Conservation (phyloP, 352 stramenopile genomes). For the Phytophthora hibernalis region DNA sequence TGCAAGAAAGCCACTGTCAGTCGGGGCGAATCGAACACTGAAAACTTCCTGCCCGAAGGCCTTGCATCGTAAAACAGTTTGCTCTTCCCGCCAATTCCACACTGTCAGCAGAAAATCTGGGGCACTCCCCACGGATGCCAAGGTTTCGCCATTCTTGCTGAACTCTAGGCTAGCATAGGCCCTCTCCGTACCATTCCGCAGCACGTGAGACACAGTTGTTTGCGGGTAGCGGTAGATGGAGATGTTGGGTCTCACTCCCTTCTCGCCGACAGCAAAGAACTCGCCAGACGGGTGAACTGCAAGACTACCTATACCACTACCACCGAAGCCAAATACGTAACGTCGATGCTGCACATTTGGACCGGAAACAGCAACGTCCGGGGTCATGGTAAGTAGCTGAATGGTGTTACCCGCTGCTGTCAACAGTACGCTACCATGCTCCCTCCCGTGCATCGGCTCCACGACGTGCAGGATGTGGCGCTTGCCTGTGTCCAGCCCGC, state of each 20-base stretch:
- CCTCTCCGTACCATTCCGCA: constrained; percentile 86
- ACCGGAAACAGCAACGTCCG: constrained; percentile 19
- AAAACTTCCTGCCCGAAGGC: constrained; percentile 96
- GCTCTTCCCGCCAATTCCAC: constrained; percentile 93
- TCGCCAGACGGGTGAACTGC: constrained; percentile 70
- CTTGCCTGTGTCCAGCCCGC: constrained; percentile 70
- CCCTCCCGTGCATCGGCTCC: constrained; percentile 39
- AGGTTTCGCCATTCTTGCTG: constrained; percentile 81
- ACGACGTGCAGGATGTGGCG: constrained; percentile 75
- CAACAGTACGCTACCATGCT: constrained; percentile 69
- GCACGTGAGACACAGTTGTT: constrained; percentile 66
- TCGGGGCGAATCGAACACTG: constrained; percentile 89
- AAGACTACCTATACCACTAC: constrained; percentile 68
- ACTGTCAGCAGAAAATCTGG: constrained; percentile 94
- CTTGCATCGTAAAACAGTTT: constrained; percentile 92
- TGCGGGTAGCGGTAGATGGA: constrained; percentile 90
- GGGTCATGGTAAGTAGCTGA: constrained; percentile 65
- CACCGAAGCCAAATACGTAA: constrained; percentile 79
- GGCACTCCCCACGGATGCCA: constrained; percentile 87
- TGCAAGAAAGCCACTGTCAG: constrained; percentile 90
- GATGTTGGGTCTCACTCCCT: constrained; percentile 88
- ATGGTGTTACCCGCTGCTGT: constrained; percentile 77
- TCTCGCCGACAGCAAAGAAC: constrained; percentile 91
- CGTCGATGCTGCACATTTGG: constrained; percentile 40
- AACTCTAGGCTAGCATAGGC: constrained; percentile 83